Conservation (phyloP, 208 protist species). For the Porcisia hertigi region DNA sequence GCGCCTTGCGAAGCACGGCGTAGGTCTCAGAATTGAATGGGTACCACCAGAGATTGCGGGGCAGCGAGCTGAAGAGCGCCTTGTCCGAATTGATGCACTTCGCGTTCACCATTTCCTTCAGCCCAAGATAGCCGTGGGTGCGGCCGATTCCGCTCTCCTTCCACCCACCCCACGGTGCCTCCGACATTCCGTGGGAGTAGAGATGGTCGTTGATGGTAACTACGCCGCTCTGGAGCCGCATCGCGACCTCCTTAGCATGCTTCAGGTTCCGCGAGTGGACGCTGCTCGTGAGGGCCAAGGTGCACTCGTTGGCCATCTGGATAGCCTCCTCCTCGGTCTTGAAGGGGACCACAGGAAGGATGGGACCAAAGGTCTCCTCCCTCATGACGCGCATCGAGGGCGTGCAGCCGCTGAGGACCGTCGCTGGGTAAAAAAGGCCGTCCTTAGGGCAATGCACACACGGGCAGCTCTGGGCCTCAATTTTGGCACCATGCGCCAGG, state of each 20-base stretch:
- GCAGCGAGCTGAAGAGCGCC: slow-evolving; percentile 31
- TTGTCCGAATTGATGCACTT: slow-evolving; percentile 79
- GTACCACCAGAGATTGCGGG: slow-evolving; percentile 84
- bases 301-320: slow-evolving; percentile 68
- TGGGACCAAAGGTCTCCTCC: slow-evolving; percentile 94
- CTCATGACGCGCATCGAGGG: slow-evolving; percentile 79
- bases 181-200: slow-evolving; percentile 63
- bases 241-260: slow-evolving; percentile 41
- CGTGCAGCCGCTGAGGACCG: slow-evolving; percentile 79
- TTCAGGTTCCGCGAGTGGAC: slow-evolving; percentile 63
- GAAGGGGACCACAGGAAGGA: slow-evolving; percentile 81
- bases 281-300: slow-evolving; percentile 75
- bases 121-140: slow-evolving; percentile 76
- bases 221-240: slow-evolving; percentile 72
- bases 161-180: slow-evolving; percentile 88
- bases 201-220: slow-evolving; percentile 87
- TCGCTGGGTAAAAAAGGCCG: slow-evolving; percentile 84
- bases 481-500: slow-evolving; percentile 54
- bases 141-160: slow-evolving; percentile 88
- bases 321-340: slow-evolving; percentile 79
- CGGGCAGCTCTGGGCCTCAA: slow-evolving; percentile 71
- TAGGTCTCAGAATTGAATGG: slow-evolving; percentile 51
- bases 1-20: slow-evolving; percentile 31
- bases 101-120: slow-evolving; percentile 85
- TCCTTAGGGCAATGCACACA: slow-evolving; percentile 38